Evolutionary conservation across 2,329 filamentous ascomycete genomes (phyloP).

Genomic region (Botrytis squamosa): DNA sequence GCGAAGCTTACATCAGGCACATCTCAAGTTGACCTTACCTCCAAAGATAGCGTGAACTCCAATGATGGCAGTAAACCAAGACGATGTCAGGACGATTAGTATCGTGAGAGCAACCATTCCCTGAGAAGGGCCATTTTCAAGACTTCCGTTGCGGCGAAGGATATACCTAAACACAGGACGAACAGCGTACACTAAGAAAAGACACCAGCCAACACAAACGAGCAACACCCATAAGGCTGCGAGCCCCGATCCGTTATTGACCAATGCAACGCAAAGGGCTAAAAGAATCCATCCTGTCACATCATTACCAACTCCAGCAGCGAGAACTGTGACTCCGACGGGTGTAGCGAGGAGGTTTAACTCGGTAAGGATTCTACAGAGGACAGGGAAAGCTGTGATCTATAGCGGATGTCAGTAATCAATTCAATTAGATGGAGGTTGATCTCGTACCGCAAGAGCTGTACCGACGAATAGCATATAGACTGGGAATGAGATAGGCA

Average conservation of each 20-base stretch:
- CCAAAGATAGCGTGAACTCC: conserved; percentile 95
- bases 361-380: conserved; percentile 91
- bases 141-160: conserved; percentile 68
- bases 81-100: conserved; percentile 71
- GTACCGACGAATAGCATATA: conserved; percentile 84
- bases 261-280: conserved; percentile 87
- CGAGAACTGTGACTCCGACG: conserved; percentile 84
- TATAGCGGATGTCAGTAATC: background rate
- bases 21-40: conserved; percentile 24
- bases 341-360: conserved; percentile 79
- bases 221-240: conserved; percentile 84
- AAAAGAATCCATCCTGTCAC: conserved; percentile 89
- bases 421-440: background rate
- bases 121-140: conserved; percentile 87
- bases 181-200: conserved; percentile 72
- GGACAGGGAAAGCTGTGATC: conserved; percentile 87
- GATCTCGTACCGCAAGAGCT: conserved; percentile 61
- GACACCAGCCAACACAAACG: conserved; percentile 68
- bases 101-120: conserved; percentile 80
- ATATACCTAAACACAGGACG: conserved; percentile 74
- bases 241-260: conserved; percentile 81
- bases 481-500: conserved; percentile 59
- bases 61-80: conserved; percentile 88
- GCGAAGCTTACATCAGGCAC: background rate
- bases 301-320: conserved; percentile 90